Percentiles rank a stretch among this genome's conserved stretches.
phyloP scores from a whole-genome alignment of 257 asterid species.

The Gynochthodes officinalis region DNA sequence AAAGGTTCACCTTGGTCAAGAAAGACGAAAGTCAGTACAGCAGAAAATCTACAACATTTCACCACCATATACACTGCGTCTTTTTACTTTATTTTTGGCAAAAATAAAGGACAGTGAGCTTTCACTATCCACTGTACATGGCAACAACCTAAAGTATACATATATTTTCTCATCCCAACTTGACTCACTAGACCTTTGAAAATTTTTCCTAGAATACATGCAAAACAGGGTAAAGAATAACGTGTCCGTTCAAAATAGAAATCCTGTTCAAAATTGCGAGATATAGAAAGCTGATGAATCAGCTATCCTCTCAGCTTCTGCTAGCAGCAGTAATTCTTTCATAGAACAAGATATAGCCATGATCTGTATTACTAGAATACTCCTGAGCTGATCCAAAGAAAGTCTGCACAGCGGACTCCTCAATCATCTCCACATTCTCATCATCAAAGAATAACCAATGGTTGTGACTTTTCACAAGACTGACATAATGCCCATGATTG shows the following conservation, averaged over 20 bases:
- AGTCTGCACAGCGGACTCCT: conserved; percentile 81
- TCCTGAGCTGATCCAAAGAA: conserved; percentile 88
- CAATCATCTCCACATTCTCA: conserved; percentile 84
- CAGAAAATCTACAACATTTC: conserved; percentile 9
- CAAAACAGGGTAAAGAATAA: conserved; percentile 20
- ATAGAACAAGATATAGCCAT: conserved; percentile 77
- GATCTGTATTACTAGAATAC: conserved; percentile 78
- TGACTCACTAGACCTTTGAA: conserved; percentile 15
- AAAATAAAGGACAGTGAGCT: conserved; percentile 31
- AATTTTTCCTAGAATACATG: conserved; percentile 19
- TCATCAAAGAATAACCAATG: conserved; percentile 87
- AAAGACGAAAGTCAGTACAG: neutral
- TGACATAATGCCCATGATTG: conserved; percentile 87
- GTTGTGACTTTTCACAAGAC: conserved; percentile 87
- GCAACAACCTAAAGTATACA: conserved; percentile 27
- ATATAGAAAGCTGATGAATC: conserved; percentile 13
- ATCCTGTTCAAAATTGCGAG: conserved; percentile 28
- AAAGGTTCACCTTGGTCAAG: neutral
- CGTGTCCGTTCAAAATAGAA: conserved; percentile 13
- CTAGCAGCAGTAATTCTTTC: conserved; percentile 46
- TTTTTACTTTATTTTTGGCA: conserved; percentile 28
- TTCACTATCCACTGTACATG: conserved; percentile 39
- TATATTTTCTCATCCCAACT: conserved; percentile 32
- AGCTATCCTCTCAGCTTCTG: conserved; percentile 40
- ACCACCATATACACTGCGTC: conserved; percentile 15